A percentile compares a stretch with the other conserved stretches of the same genome.
Evolutionary conservation across 2,329 filamentous ascomycete genomes (phyloP).

Genomic region (Orbilia quercus): DNA sequence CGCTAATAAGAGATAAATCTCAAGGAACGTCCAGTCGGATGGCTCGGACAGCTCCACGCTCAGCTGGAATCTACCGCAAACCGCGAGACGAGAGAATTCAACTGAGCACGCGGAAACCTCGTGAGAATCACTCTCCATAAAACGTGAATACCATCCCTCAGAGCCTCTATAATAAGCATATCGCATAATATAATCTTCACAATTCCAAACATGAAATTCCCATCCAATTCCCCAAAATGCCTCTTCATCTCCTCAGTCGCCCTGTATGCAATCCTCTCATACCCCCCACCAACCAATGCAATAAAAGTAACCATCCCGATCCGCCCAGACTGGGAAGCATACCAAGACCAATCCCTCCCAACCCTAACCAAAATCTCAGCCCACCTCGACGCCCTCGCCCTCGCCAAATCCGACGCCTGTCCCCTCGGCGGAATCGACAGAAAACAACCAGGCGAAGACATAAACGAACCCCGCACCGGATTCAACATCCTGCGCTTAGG

Average conservation of each 20-base stretch:
- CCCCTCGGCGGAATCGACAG: constrained; percentile 4
- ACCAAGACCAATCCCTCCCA: neutral
- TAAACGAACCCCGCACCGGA: neutral
- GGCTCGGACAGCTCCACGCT: no score
- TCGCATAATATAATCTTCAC: no score
- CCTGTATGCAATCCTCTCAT: neutral
- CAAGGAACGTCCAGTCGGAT: no score
- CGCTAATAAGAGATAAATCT: no score
- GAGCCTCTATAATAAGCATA: no score
- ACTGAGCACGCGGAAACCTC: no score
- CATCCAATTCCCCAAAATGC: no score
- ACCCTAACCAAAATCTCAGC: neutral
- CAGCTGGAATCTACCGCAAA: no score
- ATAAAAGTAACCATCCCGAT: neutral
- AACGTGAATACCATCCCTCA: no score
- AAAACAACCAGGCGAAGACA: neutral
- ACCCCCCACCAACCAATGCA: neutral
- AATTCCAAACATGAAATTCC: no score
- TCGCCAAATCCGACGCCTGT: neutral
- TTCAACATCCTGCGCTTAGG: constrained; percentile 11
- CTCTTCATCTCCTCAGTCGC: neutral
- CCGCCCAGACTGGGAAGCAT: neutral
- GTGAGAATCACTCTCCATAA: no score
- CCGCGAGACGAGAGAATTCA: no score
- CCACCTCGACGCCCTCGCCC: neutral